These are phyloP conservation scores for Cryphonectria parasitica DNA, from an alignment of 2,329 filamentous ascomycete genomes.

Conservation along the genomic window DNA sequence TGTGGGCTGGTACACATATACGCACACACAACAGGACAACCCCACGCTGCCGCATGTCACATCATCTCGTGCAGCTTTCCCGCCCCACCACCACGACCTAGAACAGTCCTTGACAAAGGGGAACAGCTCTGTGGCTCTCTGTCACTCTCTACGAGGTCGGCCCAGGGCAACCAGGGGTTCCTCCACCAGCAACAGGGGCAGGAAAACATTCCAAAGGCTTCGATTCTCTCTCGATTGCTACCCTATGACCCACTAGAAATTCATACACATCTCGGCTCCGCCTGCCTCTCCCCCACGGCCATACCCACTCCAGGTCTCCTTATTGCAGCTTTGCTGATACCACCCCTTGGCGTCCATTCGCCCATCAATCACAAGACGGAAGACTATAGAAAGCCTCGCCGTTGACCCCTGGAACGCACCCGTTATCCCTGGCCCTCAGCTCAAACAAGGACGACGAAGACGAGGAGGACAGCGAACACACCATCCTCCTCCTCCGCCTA, in stretches of 20 bases:
- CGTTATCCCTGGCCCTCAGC: not conserved
- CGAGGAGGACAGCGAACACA: no score
- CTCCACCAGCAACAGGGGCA: not conserved
- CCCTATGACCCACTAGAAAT: not conserved
- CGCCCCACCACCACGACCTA: slow-evolving; percentile 3
- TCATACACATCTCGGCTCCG: slow-evolving; percentile 6
- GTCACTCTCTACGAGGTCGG: not conserved
- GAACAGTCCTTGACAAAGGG: slow-evolving; percentile 6
- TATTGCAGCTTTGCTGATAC: not conserved
- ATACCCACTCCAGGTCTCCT: not conserved
- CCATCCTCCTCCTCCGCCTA: not conserved
- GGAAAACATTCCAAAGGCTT: not conserved
- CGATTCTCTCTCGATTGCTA: slow-evolving; percentile 1
- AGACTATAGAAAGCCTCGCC: not conserved
- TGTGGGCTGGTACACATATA: not conserved
- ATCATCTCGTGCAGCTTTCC: slow-evolving; percentile 1
- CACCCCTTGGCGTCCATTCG: not conserved
- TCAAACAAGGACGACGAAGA: not conserved
- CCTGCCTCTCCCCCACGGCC: not conserved
- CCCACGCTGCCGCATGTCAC: slow-evolving; percentile 3
- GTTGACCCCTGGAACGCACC: not conserved
- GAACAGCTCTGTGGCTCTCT: not conserved
- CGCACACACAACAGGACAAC: not conserved
- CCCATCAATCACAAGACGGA: not conserved
- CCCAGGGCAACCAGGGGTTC: not conserved